These are phyloP conservation scores for Grosmannia huntii DNA, from an alignment of 2,329 filamentous ascomycete genomes.

Conservation along the genomic window DNA sequence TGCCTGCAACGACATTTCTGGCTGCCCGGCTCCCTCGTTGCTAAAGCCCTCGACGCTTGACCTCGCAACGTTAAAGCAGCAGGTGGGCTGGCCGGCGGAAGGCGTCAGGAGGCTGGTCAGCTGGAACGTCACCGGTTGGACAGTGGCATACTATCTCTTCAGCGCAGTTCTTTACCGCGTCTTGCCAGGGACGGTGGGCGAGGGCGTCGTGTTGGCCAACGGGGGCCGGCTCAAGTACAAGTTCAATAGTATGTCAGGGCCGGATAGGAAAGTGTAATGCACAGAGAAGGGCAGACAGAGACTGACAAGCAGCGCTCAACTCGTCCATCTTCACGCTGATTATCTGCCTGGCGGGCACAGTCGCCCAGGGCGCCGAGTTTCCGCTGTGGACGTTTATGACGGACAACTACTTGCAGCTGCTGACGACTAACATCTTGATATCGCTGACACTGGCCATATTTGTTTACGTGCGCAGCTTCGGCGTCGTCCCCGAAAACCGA, in stretches of 20 bases:
- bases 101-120: conserved; percentile 61
- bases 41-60: conserved; percentile 60
- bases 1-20: conserved; percentile 82
- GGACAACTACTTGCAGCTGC: conserved; percentile 77
- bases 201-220: conserved; percentile 57
- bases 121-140: conserved; percentile 54
- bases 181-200: conserved; percentile 58
- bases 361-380: conserved; percentile 67
- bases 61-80: conserved; percentile 58
- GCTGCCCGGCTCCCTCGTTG: conserved; percentile 76
- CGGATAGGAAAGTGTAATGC: not conserved
- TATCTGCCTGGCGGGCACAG: conserved; percentile 61
- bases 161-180: conserved; percentile 63
- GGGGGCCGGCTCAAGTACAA: conserved; percentile 72
- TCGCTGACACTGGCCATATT: conserved; percentile 60
- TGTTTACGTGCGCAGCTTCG: conserved; percentile 73
- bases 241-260: conserved; percentile 49
- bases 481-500: conserved; percentile 30
- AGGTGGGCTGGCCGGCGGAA: conserved; percentile 67
- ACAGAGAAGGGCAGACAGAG: not conserved
- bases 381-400: conserved; percentile 85
- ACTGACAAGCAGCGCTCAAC: conserved; percentile 45
- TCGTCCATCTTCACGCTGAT: conserved; percentile 63
- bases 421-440: conserved; percentile 73
- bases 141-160: conserved; percentile 65